Percentiles rank a stretch among this genome's conserved stretches.
Evolutionary conservation across 2,329 filamentous ascomycete species (phyloP).

Genomic region (Aspergillus hiratsukae): DNA sequence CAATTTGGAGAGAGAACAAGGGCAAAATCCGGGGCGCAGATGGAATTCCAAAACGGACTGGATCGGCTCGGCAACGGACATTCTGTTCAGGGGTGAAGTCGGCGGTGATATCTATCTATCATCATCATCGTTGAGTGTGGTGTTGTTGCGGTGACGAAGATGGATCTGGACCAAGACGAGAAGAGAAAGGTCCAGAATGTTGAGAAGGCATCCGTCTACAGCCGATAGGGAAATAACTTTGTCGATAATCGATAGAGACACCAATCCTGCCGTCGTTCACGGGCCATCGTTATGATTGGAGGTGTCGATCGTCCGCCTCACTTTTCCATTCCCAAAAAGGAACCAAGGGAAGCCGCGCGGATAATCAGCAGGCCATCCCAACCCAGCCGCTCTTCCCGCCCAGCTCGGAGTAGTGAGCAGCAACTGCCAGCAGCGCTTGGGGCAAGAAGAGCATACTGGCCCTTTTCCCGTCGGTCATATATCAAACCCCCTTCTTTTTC

Average conservation of each 20-base stretch:
- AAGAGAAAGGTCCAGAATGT: neutral
- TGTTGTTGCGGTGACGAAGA: neutral
- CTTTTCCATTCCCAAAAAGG: constrained; percentile 11
- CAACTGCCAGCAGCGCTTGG: neutral
- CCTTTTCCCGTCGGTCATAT: neutral
- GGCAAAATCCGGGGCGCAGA: neutral
- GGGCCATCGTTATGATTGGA: neutral
- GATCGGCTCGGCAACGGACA: neutral
- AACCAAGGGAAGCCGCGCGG: constrained; percentile 18
- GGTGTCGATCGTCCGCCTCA: constrained; percentile 23
- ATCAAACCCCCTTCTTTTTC: neutral
- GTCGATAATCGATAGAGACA: neutral
- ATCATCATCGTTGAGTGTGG: neutral
- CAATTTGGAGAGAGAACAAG: constrained; percentile 1
- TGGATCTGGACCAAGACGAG: neutral
- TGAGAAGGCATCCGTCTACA: constrained; percentile 1
- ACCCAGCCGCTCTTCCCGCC: constrained; percentile 3
- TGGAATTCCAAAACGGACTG: neutral
- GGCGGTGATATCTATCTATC: neutral
- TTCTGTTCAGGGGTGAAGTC: neutral
- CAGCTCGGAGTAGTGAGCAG: neutral
- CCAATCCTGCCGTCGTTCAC: neutral
- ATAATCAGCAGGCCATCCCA: constrained; percentile 12
- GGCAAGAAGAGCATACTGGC: neutral
- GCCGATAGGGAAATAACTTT: neutral